Base-by-base conservation (phyloP, 192 early-diverging fungal species). In the Haplosporangium gracile region DNA sequence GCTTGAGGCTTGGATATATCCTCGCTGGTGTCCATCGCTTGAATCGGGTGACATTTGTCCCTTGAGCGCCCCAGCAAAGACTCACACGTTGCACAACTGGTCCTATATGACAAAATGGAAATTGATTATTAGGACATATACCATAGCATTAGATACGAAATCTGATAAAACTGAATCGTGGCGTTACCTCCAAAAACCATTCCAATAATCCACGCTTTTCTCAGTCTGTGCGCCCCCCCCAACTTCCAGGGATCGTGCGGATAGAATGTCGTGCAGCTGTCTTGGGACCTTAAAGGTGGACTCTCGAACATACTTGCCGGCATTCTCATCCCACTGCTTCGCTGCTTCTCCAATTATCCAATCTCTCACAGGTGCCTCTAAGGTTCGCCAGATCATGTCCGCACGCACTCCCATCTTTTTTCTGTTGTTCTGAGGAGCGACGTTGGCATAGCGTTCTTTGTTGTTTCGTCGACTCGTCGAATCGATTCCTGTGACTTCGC, bases 261-360 rank as follows among this genome's bases (percentile, higher is more conserved):
- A 78, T 70, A 68, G 34, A 68, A 60, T 47, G 65, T 51, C 76
- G 32, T 70, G 76, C 26, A 77, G 10, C 65, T 77, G 43, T 49
- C 76, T 60, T 26, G 76, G 76, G 26, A 49, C 65, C 65, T 77
- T 77, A 47, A 77, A 77, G 72, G 65, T 53, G 45, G 69, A 71
- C 65, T 70, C 70, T 71, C 38, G 77, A 72, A 71, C 69, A 78
- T 78, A 78, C 77, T 78, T 78, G 68, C 69, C 69, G 70, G 69
- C 70, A 13, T 70, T 71, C 49, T 78, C 77, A 57, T 72, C 70
- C 77, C 53, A 72, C 34, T 71, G 38, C 39, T 47, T 70, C 36
- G 77, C 68, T 32, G 53, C 77, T 36, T 78, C 77, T n/a, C 45
- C 77, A 78, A 78, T 78, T 70, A 71, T 71, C 69, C 69, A 78